A percentile compares a stretch with the other conserved stretches of the same genome.
phyloP scores from a whole-genome alignment of 192 early-diverging fungal genomes.

The Geranomyces michiganensis region DNA sequence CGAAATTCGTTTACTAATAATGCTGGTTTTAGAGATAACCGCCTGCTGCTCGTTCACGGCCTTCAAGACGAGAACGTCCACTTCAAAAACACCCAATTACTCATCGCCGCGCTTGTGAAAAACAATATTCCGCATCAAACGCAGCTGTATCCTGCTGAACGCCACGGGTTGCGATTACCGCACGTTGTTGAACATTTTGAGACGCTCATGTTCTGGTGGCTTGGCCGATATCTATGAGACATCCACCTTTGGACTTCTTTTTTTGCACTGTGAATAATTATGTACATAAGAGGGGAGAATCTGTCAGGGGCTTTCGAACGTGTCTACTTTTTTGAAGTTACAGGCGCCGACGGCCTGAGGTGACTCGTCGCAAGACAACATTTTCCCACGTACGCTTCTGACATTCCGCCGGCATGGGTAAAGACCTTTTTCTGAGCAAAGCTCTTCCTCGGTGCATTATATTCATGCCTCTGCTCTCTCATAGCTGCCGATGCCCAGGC shows the following conservation, averaged over 20 bases:
- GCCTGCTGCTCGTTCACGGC: constrained; percentile 72
- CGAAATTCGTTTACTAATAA: neutral
- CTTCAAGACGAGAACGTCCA: constrained; percentile 81
- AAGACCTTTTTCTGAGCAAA: no score
- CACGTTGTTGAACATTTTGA: constrained; percentile 78
- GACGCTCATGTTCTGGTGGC: constrained; percentile 57
- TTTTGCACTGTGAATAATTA: constrained; percentile 1
- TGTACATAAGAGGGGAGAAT: no score
- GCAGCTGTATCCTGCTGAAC: constrained; percentile 74
- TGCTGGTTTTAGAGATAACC: constrained; percentile 45
- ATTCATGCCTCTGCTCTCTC: no score
- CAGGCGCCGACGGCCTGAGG: no score
- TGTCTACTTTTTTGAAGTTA: no score
- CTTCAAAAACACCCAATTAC: constrained; percentile 61
- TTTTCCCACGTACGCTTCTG: no score
- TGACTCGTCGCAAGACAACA: no score
- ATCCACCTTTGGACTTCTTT: no score
- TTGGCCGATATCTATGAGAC: constrained; percentile 26
- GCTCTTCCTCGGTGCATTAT: no score
- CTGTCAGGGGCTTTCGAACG: no score
- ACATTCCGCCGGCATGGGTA: no score
- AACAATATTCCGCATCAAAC: constrained; percentile 61
- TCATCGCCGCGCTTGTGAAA: constrained; percentile 57
- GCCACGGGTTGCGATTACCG: constrained; percentile 68
- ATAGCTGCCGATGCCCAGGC: no score